Evolutionary conservation across 2,329 filamentous ascomycete genomes (phyloP).

Genomic region (Cytospora paraplurivora): DNA sequence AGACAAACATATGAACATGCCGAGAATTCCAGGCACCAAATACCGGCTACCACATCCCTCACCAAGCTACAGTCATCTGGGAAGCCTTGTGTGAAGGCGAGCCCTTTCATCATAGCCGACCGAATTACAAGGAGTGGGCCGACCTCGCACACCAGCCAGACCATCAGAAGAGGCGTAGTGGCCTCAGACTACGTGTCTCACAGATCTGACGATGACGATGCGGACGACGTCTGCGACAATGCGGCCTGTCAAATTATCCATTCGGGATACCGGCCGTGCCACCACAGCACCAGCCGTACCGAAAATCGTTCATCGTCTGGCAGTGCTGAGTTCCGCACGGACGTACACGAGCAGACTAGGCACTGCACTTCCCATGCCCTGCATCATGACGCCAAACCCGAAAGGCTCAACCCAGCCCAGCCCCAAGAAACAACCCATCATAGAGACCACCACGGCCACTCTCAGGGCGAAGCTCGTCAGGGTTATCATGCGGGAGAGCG

Average conservation of each 20-base stretch:
- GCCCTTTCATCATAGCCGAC: slow-evolving; percentile 34
- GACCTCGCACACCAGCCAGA: slow-evolving; percentile 3
- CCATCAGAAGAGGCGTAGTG: neutral
- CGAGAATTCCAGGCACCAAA: neutral
- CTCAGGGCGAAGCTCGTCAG: neutral
- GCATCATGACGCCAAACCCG: neutral
- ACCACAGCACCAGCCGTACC: slow-evolving; percentile 32
- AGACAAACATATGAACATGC: neutral
- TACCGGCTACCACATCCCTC: neutral
- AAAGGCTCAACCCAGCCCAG: neutral
- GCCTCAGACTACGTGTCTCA: slow-evolving; percentile 25
- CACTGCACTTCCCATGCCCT: neutral
- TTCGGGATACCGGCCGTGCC: slow-evolving; percentile 30
- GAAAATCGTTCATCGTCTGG: slow-evolving; percentile 1
- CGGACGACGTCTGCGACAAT: slow-evolving; percentile 27
- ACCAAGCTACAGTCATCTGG: slow-evolving; percentile 3
- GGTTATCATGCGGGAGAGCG: neutral
- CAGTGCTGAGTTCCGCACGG: slow-evolving; percentile 14
- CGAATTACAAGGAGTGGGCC: slow-evolving; percentile 21
- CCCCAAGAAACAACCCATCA: neutral
- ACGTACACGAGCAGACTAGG: slow-evolving; percentile 23
- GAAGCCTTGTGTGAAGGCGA: slow-evolving; percentile 28
- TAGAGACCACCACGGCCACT: neutral
- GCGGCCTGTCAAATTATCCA: slow-evolving; percentile 31
- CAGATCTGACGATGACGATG: slow-evolving; percentile 23